Evolutionary conservation across 768 basidiomycete genomes (phyloP).

Genomic region (Pulveroboletus ravenelii): DNA sequence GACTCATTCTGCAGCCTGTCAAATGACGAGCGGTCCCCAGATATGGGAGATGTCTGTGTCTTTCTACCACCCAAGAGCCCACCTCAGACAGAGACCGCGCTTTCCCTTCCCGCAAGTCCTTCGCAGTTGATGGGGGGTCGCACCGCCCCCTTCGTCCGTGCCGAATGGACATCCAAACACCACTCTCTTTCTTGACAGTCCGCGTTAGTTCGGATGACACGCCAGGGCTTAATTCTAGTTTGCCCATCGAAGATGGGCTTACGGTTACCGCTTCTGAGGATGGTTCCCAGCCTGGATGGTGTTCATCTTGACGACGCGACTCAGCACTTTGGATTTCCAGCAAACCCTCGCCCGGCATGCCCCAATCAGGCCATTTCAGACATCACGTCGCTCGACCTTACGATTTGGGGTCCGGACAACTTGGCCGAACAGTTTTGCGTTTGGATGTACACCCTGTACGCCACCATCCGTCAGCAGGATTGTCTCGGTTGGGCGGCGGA

Average conservation of each 20-base stretch:
- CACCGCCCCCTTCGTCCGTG: slow-evolving; percentile 34
- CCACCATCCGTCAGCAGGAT: slow-evolving; percentile 65
- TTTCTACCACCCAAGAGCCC: slow-evolving; percentile 33
- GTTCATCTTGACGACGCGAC: slow-evolving; percentile 1
- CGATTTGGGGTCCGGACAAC: slow-evolving; percentile 55
- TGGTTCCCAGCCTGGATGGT: not conserved
- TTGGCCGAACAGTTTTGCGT: slow-evolving; percentile 82
- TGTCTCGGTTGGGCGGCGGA: slow-evolving; percentile 60
- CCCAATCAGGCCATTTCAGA: not conserved
- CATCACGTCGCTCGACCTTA: slow-evolving; percentile 25
- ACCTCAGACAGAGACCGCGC: slow-evolving; percentile 9
- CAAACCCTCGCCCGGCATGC: not conserved
- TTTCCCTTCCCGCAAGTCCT: not conserved
- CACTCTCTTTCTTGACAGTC: slow-evolving; percentile 33
- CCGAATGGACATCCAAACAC: slow-evolving; percentile 37
- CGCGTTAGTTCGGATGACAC: slow-evolving; percentile 30
- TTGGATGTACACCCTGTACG: slow-evolving; percentile 63
- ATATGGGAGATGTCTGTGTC: not conserved
- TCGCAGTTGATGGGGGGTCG: not conserved
- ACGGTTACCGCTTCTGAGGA: not conserved
- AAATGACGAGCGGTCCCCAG: slow-evolving; percentile 7
- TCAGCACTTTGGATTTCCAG: slow-evolving; percentile 21
- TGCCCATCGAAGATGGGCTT: slow-evolving; percentile 25
- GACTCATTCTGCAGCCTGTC: slow-evolving; percentile 8
- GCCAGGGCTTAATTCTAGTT: slow-evolving; percentile 28